These are phyloP conservation scores for Venturia aucupariae DNA, from an alignment of 2,329 filamentous ascomycete genomes.

Conservation along the genomic window DNA sequence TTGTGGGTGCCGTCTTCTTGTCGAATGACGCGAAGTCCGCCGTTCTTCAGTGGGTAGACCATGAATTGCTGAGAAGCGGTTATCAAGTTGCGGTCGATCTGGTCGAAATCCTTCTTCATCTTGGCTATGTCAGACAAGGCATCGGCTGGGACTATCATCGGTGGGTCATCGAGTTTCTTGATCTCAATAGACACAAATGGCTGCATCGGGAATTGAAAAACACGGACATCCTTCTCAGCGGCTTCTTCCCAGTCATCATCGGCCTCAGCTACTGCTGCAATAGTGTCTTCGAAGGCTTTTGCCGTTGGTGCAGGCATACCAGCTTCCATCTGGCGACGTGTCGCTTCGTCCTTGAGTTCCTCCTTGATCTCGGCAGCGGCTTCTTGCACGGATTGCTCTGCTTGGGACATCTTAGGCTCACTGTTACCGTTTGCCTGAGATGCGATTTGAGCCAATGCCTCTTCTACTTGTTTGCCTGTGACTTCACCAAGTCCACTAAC, in stretches of 20 bases:
- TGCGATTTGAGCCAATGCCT: constrained; percentile 49
- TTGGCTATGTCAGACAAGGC: constrained; percentile 86
- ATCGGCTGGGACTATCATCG: constrained; percentile 62
- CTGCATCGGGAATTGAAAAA: constrained; percentile 94
- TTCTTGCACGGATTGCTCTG: constrained; percentile 15
- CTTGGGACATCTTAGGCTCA: constrained; percentile 9
- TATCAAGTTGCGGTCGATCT: constrained; percentile 87
- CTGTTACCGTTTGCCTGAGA: constrained; percentile 13
- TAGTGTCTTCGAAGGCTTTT: constrained; percentile 48
- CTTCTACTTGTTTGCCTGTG: constrained; percentile 52
- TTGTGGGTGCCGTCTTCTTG: constrained; percentile 89
- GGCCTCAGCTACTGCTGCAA: constrained; percentile 44
- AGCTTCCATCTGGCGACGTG: constrained; percentile 45
- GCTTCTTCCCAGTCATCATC: constrained; percentile 83
- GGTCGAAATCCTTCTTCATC: constrained; percentile 95
- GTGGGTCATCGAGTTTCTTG: constrained; percentile 44
- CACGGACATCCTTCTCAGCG: constrained; percentile 60
- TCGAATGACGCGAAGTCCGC: constrained; percentile 83
- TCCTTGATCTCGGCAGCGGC: constrained; percentile 22
- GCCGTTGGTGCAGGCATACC: constrained; percentile 43
- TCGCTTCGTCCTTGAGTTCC: constrained; percentile 45
- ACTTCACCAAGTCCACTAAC: constrained; percentile 55
- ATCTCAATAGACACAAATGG: constrained; percentile 89
- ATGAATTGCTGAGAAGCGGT: constrained; percentile 87
- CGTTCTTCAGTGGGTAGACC: constrained; percentile 85